Evolutionary conservation across 306 rosid genomes (phyloP), one percentile per base, ranked within the genome.

Genomic region (Acmispon strigosus): DNA sequence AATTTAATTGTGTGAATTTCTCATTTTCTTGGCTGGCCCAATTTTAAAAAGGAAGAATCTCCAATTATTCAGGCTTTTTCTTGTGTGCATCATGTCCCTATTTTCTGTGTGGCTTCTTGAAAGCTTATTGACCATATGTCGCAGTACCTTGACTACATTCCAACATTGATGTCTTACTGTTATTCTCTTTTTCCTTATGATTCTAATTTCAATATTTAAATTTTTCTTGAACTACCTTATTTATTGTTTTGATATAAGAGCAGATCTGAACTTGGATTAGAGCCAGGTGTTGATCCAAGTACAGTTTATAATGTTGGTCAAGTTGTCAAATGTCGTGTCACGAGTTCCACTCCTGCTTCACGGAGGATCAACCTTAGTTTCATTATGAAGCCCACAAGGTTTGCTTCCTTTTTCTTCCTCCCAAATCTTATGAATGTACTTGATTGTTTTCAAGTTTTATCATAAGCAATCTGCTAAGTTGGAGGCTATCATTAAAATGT

Each of bases 251-350:
- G 16, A 69, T 81, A 50, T 59, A 82, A 52, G 66, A 67, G 67
- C 92, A 93, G 98, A 79, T 86, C 92, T 77, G 97, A 94, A 83
- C 96, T 94, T 16, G 96, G 90, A 70, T 62, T 94, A 75, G 96
- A 89, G 79, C 85, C 96, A 37, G 97, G 96, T 72, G 79, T 77
- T 62, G 88, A 84, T 80, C 94, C 98, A 34, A 75, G 79, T 83
- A 74, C 78, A 15, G 78, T 84, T 56, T 93, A 87, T 77, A 92
- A 86, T 81, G 90, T 87, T 65, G 98, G 94, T 12, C 96, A 93
- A 88, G 98, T 87, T 43, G 85, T 93, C 81, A 93, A 93, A 85
- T 93, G 97, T 76, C 82, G 98, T 50, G 83, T 90, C 72, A 56
- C 69, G 20, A 86, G 86, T 54, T 83, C 89, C 42, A 70, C 80